Evolutionary conservation across 495 filamentous ascomycete species (phyloP), one percentile per base, ranked within the genome.

Genomic region (Lepraria neglecta): DNA sequence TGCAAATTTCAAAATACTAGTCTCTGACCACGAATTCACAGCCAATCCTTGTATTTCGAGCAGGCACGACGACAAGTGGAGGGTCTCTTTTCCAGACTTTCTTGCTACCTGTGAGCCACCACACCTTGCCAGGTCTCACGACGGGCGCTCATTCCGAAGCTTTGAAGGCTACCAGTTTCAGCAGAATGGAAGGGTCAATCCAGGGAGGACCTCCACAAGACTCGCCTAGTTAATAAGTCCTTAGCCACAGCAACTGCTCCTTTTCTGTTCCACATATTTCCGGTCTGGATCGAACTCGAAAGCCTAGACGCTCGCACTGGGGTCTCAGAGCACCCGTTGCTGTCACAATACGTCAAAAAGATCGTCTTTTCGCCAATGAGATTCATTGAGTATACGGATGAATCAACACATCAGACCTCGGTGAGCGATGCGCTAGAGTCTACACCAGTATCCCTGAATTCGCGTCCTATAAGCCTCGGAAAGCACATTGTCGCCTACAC

Each of bases 281-380:
- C 44, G 19, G n/a, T 63, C 12, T 58, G 61, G 44, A 56, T 63
- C 12, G 46, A 45, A 1, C 43, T 24, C 44, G 30, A 63, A 58
- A 63, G 61, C 33, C 40, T 63, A 27, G n/a, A 57, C n/a, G 46
- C 43, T 3, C 55, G 58, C 53, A 51, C 31, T 27, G 14, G 35
- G 14, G 31, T 57, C 19, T 52, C 61, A 51, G 46, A 63, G 38
- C 54, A 63, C 30, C 42, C 31, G 24, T 50, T 21, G 21, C 40
- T 62, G 38, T 58, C 52, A 12, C 44, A 44, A 44, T 58, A 31
- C 51, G 61, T 63, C 35, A 51, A 50, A 12, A 31, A 58, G 45
- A 45, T 63, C 17, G 31, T 31, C 0, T 63, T 63, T 42, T 63
- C 61, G 24, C 61, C 61, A 11, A 19, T 58, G 14, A 48, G 46